Evolutionary conservation across 345 rosid genomes (phyloP), one percentile per base, ranked within the genome.

Genomic region (Camelina hispida): DNA sequence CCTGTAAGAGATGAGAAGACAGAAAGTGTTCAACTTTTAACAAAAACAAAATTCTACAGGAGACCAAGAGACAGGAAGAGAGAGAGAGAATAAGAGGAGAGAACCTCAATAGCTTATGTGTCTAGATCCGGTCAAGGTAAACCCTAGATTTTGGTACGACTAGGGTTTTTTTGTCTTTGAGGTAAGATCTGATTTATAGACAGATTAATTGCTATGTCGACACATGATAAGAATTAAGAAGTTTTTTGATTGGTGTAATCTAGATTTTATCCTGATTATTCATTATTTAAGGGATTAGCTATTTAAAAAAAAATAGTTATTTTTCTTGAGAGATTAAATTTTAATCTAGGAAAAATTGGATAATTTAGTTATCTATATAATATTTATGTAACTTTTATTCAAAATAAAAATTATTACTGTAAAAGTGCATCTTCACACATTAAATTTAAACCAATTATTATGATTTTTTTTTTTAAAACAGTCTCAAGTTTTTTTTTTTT

Each of bases 91-190:
- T n/a, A 11, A 54, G 72, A 56, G 23, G 28, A 51, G 28, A 51
- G 74, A 58, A 75, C 75, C 85, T 82, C 80, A 74, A 66, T 47
- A 62, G 81, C 66, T 72, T 76, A 30, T 65, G 74, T 78, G 86
- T 83, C 80, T 64, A 82, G 84, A 72, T 83, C 83, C 81, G 71
- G 83, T 81, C 82, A 72, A 75, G 70, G 85, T 76, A 77, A 78
- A 80, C 79, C 81, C 81, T 79, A 69, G 81, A 67, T 69, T 46
- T 75, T 61, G 82, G 81, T 79, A 73, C 34, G 74, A 78, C 38
- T 78, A 70, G 62, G 86, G 83, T 20, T 51, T 51, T 48, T 83
- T 78, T 63, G 82, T 68, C 69, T 42, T 32, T 18, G 64, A 30
- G 77, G 62, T 52, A 38, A 61, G 75, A 71, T 61, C 61, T 71